A percentile compares a stretch with the other conserved stretches of the same genome.
phyloP scores from a whole-genome alignment of 148 eudicot species.

The Limonium bicolor region DNA sequence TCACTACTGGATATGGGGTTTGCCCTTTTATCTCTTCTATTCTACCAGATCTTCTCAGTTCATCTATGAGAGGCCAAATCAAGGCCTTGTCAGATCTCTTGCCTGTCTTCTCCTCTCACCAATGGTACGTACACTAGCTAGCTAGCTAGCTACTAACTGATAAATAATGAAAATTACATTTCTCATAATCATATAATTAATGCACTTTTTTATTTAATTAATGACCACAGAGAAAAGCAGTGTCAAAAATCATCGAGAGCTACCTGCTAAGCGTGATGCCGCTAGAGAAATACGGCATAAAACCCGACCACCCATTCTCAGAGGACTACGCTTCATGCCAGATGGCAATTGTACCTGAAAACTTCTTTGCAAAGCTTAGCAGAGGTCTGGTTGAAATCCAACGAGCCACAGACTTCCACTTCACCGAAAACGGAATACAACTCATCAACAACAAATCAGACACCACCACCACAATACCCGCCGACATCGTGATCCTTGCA shows the following conservation, averaged over 20 bases:
- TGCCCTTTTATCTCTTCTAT: slow-evolving; percentile 91
- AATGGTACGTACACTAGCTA: slow-evolving; percentile 27
- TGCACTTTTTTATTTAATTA: no score
- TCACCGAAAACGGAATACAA: slow-evolving; percentile 61
- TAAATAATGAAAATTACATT: no score
- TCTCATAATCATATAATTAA: no score
- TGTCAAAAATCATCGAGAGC: slow-evolving; percentile 57
- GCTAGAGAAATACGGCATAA: slow-evolving; percentile 50
- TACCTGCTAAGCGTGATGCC: slow-evolving; percentile 70
- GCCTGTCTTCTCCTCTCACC: slow-evolving; percentile 46
- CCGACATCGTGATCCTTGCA: slow-evolving; percentile 71
- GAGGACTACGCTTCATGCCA: slow-evolving; percentile 97
- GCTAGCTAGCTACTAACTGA: no score
- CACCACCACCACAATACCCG: slow-evolving; percentile 44
- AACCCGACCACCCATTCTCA: slow-evolving; percentile 74
- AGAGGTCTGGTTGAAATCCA: slow-evolving; percentile 56
- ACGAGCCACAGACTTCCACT: slow-evolving; percentile 59
- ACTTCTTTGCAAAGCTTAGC: slow-evolving; percentile 61
- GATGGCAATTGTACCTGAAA: slow-evolving; percentile 90
- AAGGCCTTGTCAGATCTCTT: slow-evolving; percentile 32
- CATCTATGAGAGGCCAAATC: slow-evolving; percentile 72
- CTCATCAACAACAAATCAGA: no score
- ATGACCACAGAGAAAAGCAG: slow-evolving; percentile 28
- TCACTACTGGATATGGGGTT: slow-evolving; percentile 82
- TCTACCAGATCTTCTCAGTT: slow-evolving; percentile 87